These are phyloP conservation scores for Sinapis alba DNA, from an alignment of 441 rosid species.

Conservation along the genomic window DNA sequence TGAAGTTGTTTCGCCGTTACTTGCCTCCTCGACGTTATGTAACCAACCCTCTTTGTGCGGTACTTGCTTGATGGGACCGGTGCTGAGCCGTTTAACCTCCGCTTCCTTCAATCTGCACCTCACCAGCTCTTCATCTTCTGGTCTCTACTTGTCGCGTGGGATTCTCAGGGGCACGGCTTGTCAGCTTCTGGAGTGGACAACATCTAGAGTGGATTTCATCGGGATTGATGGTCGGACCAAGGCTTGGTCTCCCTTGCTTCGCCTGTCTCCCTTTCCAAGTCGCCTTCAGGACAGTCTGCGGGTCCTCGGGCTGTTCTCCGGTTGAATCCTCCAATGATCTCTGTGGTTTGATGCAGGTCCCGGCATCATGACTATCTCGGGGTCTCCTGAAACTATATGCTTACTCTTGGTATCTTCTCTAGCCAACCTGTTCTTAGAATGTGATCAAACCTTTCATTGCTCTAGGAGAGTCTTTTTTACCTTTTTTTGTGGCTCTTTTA, in stretches of 20 bases:
- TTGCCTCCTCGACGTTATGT: background rate
- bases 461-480: too few relatives aligned
- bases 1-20: background rate
- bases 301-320: background rate
- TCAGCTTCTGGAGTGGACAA: too few relatives aligned
- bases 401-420: too few relatives aligned
- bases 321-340: background rate
- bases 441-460: too few relatives aligned
- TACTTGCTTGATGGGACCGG: background rate
- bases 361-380: background rate
- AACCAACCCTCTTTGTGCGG: background rate
- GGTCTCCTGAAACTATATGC: too few relatives aligned
- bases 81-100: background rate
- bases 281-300: background rate
- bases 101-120: background rate
- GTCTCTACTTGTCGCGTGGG: too few relatives aligned
- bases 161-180: too few relatives aligned
- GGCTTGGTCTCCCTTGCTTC: background rate
- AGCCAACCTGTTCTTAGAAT: too few relatives aligned
- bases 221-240: background rate
- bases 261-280: background rate
- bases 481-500: too few relatives aligned
- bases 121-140: background rate
- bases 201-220: too few relatives aligned
- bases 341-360: background rate